Conservation (phyloP, 2,329 filamentous ascomycete species). For the Calonectria fujianensis region DNA sequence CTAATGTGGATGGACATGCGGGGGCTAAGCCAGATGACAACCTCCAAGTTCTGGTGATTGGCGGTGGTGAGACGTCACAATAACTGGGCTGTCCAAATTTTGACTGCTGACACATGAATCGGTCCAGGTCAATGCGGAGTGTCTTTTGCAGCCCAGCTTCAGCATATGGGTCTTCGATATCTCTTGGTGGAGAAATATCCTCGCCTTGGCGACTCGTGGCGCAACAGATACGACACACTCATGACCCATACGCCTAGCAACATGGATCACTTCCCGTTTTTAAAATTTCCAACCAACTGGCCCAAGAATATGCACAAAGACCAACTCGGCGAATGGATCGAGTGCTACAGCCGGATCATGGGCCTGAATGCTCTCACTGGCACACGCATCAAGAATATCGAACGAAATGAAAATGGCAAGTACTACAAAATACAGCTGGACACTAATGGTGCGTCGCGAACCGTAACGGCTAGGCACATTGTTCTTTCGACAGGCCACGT, state of each 20-base stretch:
- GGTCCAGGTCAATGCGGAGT: background rate
- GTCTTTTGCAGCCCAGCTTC: background rate
- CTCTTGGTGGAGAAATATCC: background rate
- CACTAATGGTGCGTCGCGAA: background rate
- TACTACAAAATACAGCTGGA: background rate
- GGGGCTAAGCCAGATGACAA: background rate
- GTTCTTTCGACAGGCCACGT: background rate
- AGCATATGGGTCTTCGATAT: background rate
- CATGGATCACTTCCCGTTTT: background rate
- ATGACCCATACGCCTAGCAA: constrained; percentile 5
- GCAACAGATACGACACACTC: background rate
- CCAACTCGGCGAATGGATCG: constrained; percentile 1
- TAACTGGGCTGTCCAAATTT: background rate
- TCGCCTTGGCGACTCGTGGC: background rate
- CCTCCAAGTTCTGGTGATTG: background rate
- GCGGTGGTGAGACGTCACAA: background rate
- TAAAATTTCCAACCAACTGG: constrained; percentile 3
- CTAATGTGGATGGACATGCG: background rate
- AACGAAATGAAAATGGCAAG: background rate
- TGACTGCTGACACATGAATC: background rate
- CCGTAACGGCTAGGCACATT: background rate
- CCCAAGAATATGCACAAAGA: constrained; percentile 5
- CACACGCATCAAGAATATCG: background rate
- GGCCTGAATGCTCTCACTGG: background rate
- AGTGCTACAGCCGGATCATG: background rate